Conservation (phyloP, 768 basidiomycete species). For the Coprinopsis cinerea region DNA sequence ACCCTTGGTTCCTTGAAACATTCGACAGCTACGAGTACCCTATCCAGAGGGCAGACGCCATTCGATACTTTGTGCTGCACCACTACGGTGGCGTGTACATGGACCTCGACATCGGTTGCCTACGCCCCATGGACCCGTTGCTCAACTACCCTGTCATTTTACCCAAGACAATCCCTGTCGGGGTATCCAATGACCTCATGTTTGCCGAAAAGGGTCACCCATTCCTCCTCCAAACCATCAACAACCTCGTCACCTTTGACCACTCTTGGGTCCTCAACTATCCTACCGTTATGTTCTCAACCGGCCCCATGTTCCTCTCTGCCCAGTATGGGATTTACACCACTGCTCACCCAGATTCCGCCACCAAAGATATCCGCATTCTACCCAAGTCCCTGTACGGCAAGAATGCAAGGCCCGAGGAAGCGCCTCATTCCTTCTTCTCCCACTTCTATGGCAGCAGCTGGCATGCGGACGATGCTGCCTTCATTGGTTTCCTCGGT, state of each 20-base stretch:
- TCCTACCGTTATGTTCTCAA: slow-evolving; percentile 99
- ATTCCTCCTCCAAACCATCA: slow-evolving; percentile 89
- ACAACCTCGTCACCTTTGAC: slow-evolving; percentile 87
- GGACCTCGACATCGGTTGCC: slow-evolving; percentile 94
- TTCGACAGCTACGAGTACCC: slow-evolving; percentile 88
- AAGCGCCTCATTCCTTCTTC: slow-evolving; percentile 91
- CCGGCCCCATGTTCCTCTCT: slow-evolving; percentile 98
- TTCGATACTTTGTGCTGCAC: slow-evolving; percentile 96
- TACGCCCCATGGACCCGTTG: slow-evolving; percentile 80
- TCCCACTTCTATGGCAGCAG: slow-evolving; percentile 97
- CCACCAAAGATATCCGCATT: slow-evolving; percentile 76
- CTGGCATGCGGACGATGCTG: slow-evolving; percentile 98
- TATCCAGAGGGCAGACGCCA: slow-evolving; percentile 95
- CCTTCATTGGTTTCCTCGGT: slow-evolving; percentile 91
- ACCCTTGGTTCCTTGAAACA: slow-evolving; percentile 90
- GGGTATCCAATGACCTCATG: slow-evolving; percentile 96
- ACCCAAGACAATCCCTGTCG: slow-evolving; percentile 94
- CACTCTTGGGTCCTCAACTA: slow-evolving; percentile 95
- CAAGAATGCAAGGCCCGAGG: slow-evolving; percentile 81
- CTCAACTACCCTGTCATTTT: slow-evolving; percentile 84
- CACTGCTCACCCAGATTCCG: slow-evolving; percentile 57
- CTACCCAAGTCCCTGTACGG: slow-evolving; percentile 97
- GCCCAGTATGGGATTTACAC: slow-evolving; percentile 88
- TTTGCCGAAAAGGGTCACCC: slow-evolving; percentile 81
- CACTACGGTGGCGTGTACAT: slow-evolving; percentile 94